Percentiles rank a stretch among this genome's conserved stretches.
Conservation (phyloP, 352 stramenopile species). For the Globisporangium emineosum region DNA sequence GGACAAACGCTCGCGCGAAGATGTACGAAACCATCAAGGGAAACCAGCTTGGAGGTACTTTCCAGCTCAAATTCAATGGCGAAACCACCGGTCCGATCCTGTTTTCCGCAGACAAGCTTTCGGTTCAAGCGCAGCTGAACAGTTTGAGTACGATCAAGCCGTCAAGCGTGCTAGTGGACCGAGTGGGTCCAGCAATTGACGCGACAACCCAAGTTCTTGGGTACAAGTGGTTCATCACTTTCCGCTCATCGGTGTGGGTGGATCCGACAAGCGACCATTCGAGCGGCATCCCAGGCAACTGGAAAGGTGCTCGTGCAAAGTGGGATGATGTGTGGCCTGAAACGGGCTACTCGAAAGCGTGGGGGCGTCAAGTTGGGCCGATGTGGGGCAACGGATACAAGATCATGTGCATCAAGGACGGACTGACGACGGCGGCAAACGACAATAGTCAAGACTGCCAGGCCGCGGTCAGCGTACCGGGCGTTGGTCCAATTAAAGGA, state of each 20-base stretch:
- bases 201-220: constrained; percentile 67
- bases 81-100: constrained; percentile 91
- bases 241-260: constrained; percentile 91
- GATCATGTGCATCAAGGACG: constrained; percentile 58
- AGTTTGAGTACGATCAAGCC: constrained; percentile 90
- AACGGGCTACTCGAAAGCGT: constrained; percentile 93
- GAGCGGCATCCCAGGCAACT: constrained; percentile 87
- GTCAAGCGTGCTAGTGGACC: constrained; percentile 86
- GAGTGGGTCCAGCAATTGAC: constrained; percentile 36
- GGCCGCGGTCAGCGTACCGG: constrained; percentile 21
- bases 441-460: constrained; percentile 55
- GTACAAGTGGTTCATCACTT: constrained; percentile 93
- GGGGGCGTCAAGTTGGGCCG: constrained; percentile 94
- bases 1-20: constrained; percentile 28
- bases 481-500: constrained; percentile 88
- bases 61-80: constrained; percentile 93
- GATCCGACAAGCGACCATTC: constrained; percentile 90
- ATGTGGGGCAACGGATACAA: constrained; percentile 43
- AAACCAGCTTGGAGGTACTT: constrained; percentile 89
- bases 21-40: constrained; percentile 80
- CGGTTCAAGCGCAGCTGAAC: constrained; percentile 91
- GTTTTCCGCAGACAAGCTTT: constrained; percentile 74
- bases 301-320: constrained; percentile 73
- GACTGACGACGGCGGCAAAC: constrained; percentile 56
- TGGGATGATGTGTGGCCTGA: constrained; percentile 91